These are phyloP conservation scores for Borovskyia barvae DNA, from an alignment of 208 protist species.

Conservation along the genomic window DNA sequence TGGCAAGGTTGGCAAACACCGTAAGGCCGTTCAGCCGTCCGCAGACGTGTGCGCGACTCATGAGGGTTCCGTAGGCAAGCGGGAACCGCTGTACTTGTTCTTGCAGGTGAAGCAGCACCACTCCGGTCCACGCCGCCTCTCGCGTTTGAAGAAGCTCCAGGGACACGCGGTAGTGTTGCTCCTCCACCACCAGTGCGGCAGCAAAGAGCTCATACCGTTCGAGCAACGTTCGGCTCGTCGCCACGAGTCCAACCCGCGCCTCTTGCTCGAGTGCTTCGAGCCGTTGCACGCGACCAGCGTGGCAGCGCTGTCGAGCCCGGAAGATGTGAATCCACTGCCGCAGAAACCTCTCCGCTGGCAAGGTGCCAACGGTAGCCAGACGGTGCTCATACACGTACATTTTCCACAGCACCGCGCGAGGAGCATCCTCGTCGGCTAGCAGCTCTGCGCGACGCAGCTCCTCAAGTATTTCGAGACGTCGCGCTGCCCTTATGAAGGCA, in stretches of 20 bases:
- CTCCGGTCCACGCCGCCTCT: constrained; percentile 29
- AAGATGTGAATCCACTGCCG: constrained; percentile 30
- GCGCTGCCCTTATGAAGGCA: neutral
- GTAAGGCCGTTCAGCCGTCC: constrained; percentile 39
- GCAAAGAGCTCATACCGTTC: constrained; percentile 17
- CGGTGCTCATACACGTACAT: constrained; percentile 25
- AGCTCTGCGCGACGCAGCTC: constrained; percentile 30
- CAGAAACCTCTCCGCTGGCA: constrained; percentile 30
- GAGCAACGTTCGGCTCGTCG: constrained; percentile 12
- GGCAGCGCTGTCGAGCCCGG: constrained; percentile 26
- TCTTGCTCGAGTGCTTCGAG: constrained; percentile 20
- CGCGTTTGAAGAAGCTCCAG: constrained; percentile 34
- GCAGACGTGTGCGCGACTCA: constrained; percentile 40
- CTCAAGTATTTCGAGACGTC: constrained; percentile 27
- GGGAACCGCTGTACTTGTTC: constrained; percentile 46
- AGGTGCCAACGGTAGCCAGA: constrained; percentile 28
- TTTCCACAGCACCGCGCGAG: neutral
- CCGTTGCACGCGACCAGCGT: neutral
- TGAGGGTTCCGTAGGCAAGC: constrained; percentile 48
- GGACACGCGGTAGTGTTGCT: constrained; percentile 36
- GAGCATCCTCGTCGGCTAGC: constrained; percentile 22
- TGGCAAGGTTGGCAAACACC: constrained; percentile 38
- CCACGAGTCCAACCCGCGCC: constrained; percentile 34
- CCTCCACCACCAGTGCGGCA: constrained; percentile 16
- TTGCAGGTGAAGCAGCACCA: constrained; percentile 29